phyloP scores from a whole-genome alignment of 2,329 filamentous ascomycete species.

The Fusarium brevicatenulatum region DNA sequence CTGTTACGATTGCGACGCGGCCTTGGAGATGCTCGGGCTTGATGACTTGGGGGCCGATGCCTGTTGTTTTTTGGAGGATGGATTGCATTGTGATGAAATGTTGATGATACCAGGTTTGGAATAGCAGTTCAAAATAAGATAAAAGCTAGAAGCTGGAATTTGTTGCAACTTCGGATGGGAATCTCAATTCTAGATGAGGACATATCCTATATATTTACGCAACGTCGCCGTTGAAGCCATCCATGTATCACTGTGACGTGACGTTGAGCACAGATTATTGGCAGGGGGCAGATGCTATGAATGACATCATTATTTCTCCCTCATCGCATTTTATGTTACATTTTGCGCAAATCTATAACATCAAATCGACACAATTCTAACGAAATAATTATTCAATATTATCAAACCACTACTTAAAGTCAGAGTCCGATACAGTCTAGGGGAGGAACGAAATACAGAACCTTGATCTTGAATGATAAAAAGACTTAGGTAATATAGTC shows the following conservation, averaged over 20 bases:
- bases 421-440: too few relatives aligned
- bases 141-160: too few relatives aligned
- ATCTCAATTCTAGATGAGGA: accelerated
- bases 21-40: slow-evolving; percentile 50
- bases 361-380: background rate
- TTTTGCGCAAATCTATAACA: background rate
- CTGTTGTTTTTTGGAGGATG: slow-evolving; percentile 47
- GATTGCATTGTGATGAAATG: slow-evolving; percentile 48
- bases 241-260: slow-evolving; percentile 19
- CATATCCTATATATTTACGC: background rate
- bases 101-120: background rate
- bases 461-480: too few relatives aligned
- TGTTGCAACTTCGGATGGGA: background rate
- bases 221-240: background rate
- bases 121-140: background rate
- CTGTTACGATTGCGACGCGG: slow-evolving; percentile 51
- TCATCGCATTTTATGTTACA: background rate
- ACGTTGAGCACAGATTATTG: background rate
- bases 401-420: too few relatives aligned
- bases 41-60: slow-evolving; percentile 49
- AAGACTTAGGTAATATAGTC: too few relatives aligned
- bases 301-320: slow-evolving; percentile 21
- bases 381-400: background rate
- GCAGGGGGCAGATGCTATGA: background rate
- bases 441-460: too few relatives aligned